Percentiles rank a stretch among this genome's conserved stretches.
These are phyloP conservation scores for Colletotrichum chlorophyti DNA, from an alignment of 2,329 filamentous ascomycete genomes.

Conservation along the genomic window DNA sequence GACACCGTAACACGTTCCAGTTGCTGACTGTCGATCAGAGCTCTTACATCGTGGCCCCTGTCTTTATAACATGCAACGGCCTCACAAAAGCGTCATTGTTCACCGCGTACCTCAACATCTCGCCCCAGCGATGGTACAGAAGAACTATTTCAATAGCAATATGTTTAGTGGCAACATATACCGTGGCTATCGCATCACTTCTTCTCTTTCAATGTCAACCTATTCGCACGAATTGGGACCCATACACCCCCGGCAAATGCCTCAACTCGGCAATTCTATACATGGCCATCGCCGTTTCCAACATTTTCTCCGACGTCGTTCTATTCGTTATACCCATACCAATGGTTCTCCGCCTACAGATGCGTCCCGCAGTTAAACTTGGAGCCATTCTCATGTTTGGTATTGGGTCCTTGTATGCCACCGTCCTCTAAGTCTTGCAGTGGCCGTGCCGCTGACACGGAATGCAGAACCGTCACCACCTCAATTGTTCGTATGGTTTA, in stretches of 20 bases:
- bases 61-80: conserved; percentile 41
- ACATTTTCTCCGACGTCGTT: conserved; percentile 54
- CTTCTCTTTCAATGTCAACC: conserved; percentile 33
- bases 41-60: conserved; percentile 35
- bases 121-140: conserved; percentile 38
- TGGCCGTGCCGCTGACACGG: not conserved
- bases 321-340: conserved; percentile 53
- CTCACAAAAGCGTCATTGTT: conserved; percentile 44
- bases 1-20: not conserved
- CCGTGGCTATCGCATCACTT: conserved; percentile 30
- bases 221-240: conserved; percentile 31
- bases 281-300: conserved; percentile 53
- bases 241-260: conserved; percentile 38
- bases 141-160: conserved; percentile 35
- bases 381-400: conserved; percentile 50
- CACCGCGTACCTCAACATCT: conserved; percentile 42
- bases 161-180: conserved; percentile 37
- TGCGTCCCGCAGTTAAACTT: conserved; percentile 53
- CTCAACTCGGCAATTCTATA: conserved; percentile 53
- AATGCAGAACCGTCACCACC: conserved; percentile 38
- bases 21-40: conserved; percentile 19
- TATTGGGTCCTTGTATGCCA: conserved; percentile 40
- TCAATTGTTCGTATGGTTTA: conserved; percentile 29
- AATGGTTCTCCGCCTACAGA: conserved; percentile 48
- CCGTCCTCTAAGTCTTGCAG: not conserved